Evolutionary conservation across 2,329 filamentous ascomycete genomes (phyloP).

Genomic region (Cryphonectria nitschkei): DNA sequence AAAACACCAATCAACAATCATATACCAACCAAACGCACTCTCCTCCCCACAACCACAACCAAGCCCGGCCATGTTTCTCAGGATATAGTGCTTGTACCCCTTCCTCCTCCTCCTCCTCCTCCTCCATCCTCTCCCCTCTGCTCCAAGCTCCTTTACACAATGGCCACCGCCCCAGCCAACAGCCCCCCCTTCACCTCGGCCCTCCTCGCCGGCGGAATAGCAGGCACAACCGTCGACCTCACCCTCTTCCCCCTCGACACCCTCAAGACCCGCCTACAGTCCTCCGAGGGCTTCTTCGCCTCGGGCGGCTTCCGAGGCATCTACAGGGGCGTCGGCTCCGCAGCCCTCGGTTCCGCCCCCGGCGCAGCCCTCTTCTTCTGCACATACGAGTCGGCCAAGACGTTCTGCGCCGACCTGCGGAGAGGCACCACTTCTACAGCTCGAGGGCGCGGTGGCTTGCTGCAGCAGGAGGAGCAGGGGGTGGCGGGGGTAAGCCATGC

Average conservation of each 20-base stretch:
- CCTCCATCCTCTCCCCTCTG: background rate
- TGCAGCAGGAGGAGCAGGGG: background rate
- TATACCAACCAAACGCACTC: conserved; percentile 18
- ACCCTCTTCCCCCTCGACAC: conserved; percentile 98
- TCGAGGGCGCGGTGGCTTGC: too few relatives aligned
- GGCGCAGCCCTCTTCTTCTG: conserved; percentile 97
- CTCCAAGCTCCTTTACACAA: background rate
- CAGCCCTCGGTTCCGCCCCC: conserved; percentile 87
- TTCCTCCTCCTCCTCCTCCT: background rate
- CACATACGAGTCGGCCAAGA: conserved; percentile 82
- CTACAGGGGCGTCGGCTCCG: conserved; percentile 89
- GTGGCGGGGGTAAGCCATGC: conserved; percentile 30
- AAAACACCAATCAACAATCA: background rate
- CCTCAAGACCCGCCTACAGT: conserved; percentile 95
- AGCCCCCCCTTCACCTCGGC: conserved; percentile 60
- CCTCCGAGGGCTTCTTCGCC: conserved; percentile 74
- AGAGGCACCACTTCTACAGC: background rate
- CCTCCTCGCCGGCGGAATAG: conserved; percentile 81
- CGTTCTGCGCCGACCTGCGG: conserved; percentile 43
- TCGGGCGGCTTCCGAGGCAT: conserved; percentile 89
- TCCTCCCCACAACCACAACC: background rate
- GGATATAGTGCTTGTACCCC: conserved; percentile 9
- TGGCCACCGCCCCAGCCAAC: conserved; percentile 31
- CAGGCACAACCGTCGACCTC: conserved; percentile 94
- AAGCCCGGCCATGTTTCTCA: conserved; percentile 9